A percentile compares a stretch with the other conserved stretches of the same genome.
Conservation (phyloP, 1,284 basidiomycete genomes). For the Golubevia sp. region DNA sequence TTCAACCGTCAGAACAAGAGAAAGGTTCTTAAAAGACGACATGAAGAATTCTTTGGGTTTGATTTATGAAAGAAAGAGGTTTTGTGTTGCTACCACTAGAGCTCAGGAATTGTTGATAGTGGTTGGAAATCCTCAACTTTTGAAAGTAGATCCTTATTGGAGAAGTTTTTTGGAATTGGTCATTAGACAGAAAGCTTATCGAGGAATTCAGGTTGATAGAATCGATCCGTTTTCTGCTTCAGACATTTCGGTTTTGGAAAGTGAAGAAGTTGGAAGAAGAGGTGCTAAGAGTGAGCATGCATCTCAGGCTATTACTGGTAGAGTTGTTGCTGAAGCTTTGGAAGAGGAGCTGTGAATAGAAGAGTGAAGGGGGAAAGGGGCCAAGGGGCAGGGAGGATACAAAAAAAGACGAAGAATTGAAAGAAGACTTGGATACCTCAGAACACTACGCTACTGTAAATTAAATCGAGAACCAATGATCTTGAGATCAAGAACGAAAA, state of each 20-base stretch:
- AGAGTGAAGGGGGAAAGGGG: no score
- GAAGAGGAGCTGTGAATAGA: no score
- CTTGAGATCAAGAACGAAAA: no score
- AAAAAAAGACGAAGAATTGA: no score
- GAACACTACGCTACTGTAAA: no score
- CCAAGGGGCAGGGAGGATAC: no score
- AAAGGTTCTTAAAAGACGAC: conserved; percentile 7
- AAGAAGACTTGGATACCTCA: no score
- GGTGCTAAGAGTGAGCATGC: no score
- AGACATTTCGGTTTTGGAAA: neutral
- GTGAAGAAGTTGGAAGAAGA: no score
- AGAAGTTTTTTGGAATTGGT: conserved; percentile 4
- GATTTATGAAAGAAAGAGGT: conserved; percentile 10
- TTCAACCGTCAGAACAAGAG: conserved; percentile 6
- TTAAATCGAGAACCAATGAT: no score
- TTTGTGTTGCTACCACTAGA: conserved; percentile 12
- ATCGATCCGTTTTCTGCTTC: neutral
- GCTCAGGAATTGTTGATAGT: conserved; percentile 12
- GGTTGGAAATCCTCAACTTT: conserved; percentile 7
- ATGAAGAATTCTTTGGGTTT: conserved; percentile 3
- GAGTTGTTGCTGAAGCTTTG: no score
- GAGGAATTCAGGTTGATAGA: neutral
- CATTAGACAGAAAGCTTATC: conserved; percentile 3
- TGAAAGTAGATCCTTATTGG: conserved; percentile 7
- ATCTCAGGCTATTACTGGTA: no score